Evolutionary conservation across 306 rosid species (phyloP), one percentile per base, ranked within the genome.

Genomic region (Acmispon strigosus): DNA sequence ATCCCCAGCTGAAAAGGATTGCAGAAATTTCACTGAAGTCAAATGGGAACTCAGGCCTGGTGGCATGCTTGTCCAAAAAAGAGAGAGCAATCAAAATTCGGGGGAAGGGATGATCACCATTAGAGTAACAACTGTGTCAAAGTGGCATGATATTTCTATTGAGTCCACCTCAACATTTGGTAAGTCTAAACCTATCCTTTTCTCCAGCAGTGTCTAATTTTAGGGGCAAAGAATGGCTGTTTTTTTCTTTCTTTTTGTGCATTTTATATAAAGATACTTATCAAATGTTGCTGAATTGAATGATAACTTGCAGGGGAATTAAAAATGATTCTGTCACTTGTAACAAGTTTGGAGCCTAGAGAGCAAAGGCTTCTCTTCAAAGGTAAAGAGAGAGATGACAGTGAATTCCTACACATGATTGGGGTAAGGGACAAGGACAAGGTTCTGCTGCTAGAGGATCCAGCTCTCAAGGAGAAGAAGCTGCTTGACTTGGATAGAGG

Each of bases 31-130:
- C 8, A 15, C 75, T 27, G 92, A 94, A 66, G 87, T 91, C 82
- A 86, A 94, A 74, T 94, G 99, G 99, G 99, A 94, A 70, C 87
- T 87, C 32, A 79, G 99, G 27, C 97, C 99, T 1, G 97, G 99
- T 44, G 99, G 99, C 62, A 94, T 94, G 99, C 96, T 94, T 16
- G 99, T 94, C 12, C 99, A 94, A 45, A 91, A 78, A 37, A 91
- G 99, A 62, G 99, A 89, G 76, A 75, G 47, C 20, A 62, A 43
- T 29, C 80, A 75, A 64, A 74, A 74, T 48, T 54, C 5, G 12
- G 91, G 81, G 7, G 91, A 89, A 8, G 87, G 79, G 8, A 12
- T 85, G 10, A 94, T 94, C 82, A 77, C 92, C n/a, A 68, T 94
- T 69, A 83, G 94, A 76, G 99, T 94, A 2, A 84, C 99, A 2